These are phyloP conservation scores for Fragaria iinumae DNA, from an alignment of 306 rosid genomes.

Conservation along the genomic window DNA sequence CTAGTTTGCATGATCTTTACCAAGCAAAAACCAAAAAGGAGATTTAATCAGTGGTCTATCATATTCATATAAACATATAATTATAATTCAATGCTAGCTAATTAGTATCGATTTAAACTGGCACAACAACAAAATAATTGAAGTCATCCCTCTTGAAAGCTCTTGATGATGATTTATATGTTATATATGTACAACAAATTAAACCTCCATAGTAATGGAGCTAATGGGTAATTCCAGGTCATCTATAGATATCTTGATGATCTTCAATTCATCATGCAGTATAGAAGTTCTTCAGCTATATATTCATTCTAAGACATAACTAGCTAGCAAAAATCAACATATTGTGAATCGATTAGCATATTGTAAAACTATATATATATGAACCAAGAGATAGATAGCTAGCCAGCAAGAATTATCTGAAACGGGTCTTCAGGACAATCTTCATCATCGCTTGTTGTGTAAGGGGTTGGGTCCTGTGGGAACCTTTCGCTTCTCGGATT, in stretches of 20 bases:
- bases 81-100: background rate
- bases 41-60: constrained; percentile 1
- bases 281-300: constrained; percentile 8
- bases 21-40: background rate
- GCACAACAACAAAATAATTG: constrained; percentile 1
- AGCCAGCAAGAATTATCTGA: constrained; percentile 16
- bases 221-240: constrained; percentile 31
- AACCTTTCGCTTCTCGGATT: constrained; percentile 64
- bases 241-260: background rate
- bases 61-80: background rate
- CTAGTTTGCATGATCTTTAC: background rate
- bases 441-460: constrained; percentile 79
- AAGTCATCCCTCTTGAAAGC: constrained; percentile 17
- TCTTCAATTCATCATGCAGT: constrained; percentile 1
- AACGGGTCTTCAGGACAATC: constrained; percentile 25
- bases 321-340: background rate
- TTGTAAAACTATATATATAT: constrained; percentile 5
- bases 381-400: background rate
- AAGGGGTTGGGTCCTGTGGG: constrained; percentile 96
- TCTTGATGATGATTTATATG: constrained; percentile 29
- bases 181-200: constrained; percentile 45
- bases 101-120: background rate
- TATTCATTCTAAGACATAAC: background rate
- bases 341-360: constrained; percentile 4
- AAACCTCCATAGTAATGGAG: constrained; percentile 34